Percentiles rank a stretch among this genome's conserved stretches.
Conservation (phyloP, 2,329 filamentous ascomycete genomes). For the Plectosphaerella cucumerina region DNA sequence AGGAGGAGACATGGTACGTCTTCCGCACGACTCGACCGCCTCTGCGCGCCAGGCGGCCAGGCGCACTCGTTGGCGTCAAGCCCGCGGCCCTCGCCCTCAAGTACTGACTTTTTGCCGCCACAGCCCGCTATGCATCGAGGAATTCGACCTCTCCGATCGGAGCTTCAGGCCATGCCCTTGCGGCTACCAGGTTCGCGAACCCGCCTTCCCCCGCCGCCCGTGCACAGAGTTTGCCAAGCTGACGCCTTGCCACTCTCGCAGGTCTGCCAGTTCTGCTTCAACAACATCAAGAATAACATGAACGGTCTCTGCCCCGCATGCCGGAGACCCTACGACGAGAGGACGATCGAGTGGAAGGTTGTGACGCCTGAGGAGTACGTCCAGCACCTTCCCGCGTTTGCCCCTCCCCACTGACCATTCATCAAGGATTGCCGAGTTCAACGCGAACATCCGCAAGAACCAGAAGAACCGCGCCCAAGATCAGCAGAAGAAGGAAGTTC, state of each 20-base stretch:
- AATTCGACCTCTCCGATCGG: constrained; percentile 95
- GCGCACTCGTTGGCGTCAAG: background rate
- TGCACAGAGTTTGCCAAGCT: constrained; percentile 1
- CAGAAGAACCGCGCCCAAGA: constrained; percentile 86
- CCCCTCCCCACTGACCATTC: constrained; percentile 17
- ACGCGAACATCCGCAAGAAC: constrained; percentile 77
- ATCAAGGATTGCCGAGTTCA: constrained; percentile 66
- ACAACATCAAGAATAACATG: constrained; percentile 98
- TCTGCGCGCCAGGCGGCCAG: background rate
- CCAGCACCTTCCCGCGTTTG: background rate
- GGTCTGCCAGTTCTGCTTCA: constrained; percentile 99
- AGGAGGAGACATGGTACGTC: constrained; percentile 64
- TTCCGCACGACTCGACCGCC: constrained; percentile 6
- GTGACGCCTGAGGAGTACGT: constrained; percentile 92
- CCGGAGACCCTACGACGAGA: constrained; percentile 90
- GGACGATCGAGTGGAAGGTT: constrained; percentile 94
- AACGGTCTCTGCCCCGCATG: constrained; percentile 98
- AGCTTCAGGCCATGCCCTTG: constrained; percentile 97
- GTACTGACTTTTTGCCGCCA: constrained; percentile 19
- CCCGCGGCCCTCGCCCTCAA: constrained; percentile 13
- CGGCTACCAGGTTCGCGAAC: constrained; percentile 78
- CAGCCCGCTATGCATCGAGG: constrained; percentile 96
- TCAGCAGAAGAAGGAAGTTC: constrained; percentile 86
- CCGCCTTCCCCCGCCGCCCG: background rate
- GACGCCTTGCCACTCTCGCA: constrained; percentile 30